Base-by-base conservation (phyloP, 1,139 yeast genomes). In the Sugiyamaella grinbergsii region DNA sequence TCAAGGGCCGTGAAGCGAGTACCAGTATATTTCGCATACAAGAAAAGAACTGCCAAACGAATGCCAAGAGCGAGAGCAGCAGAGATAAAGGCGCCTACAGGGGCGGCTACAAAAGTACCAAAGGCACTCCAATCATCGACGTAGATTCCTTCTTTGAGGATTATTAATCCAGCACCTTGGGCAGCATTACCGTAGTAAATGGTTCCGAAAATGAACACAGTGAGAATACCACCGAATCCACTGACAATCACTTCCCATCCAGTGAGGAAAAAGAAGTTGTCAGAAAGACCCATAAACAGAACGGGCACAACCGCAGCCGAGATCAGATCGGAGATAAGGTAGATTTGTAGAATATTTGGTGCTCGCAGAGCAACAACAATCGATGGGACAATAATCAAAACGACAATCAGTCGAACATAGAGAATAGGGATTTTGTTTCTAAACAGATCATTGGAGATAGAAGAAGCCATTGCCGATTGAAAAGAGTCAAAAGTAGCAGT, bases 81-180 rank as follows among this genome's bases (percentile, higher is more conserved):
- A 55, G 83, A 72, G 2, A 84, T 56, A 2, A 90, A 60, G 16
- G 94, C 90, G 16, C 94, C 95, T 45, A 83, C 76, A 3, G 97
- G 96, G 1, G 97, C 95, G 58, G 83, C 86, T 5, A 87, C 94
- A 70, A 90, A 90, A 1, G 97, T 96, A 26, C 95, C 97, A 70
- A 90, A 91, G 0, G 95, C 82, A 62, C 95, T 88, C 97, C 97
- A 91, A 66, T 91, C 97, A 51, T 78, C 80, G 54, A 78, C 74
- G 65, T 91, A 91, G 36, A 91, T 71, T 47, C 97, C 97, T 58
- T 88, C 81, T 80, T 86, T 80, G 43, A 85, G 71, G 53, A 90
- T 75, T 52, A 85, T 67, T 44, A 90, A 74, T 56, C 77, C 77
- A n/a, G 86, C 96, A 59, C 97, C 98, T 54, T 83, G 85, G 53